Conservation (phyloP, 2,329 filamentous ascomycete species). For the Fusarium nanum region DNA sequence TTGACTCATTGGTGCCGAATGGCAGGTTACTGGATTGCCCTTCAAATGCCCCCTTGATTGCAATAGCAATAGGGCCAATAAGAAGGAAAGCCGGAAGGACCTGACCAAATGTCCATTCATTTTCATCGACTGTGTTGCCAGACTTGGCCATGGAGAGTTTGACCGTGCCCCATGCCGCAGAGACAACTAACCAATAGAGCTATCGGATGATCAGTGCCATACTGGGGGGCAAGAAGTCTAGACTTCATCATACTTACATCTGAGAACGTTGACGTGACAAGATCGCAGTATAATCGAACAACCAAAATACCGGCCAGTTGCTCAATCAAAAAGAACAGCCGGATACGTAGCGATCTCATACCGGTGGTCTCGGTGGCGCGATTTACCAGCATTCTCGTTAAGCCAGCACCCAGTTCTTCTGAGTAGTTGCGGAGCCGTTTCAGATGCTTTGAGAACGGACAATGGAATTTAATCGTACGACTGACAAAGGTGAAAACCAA, state of each 20-base stretch:
- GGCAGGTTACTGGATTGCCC: neutral
- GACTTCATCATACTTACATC: neutral
- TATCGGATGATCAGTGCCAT: neutral
- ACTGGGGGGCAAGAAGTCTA: too few species aligned
- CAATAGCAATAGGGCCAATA: neutral
- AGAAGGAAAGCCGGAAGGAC: neutral
- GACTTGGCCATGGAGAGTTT: neutral
- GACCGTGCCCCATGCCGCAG: fast-evolving
- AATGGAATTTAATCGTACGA: too few species aligned
- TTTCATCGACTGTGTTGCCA: neutral
- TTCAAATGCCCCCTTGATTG: neutral
- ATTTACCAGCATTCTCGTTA: too few species aligned
- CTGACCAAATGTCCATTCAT: neutral
- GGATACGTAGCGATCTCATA: too few species aligned
- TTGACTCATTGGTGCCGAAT: too few species aligned
- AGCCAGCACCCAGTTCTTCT: too few species aligned
- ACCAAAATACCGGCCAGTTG: too few species aligned
- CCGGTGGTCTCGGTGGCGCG: too few species aligned
- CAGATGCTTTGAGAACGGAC: too few species aligned
- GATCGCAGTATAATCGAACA: neutral
- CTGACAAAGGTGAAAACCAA: too few species aligned
- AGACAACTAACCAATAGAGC: neutral
- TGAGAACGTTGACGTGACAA: neutral
- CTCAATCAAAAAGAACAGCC: too few species aligned
- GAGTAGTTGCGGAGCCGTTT: too few species aligned